Base-by-base conservation (phyloP, 768 basidiomycete species). In the Polyporus arcularius region DNA sequence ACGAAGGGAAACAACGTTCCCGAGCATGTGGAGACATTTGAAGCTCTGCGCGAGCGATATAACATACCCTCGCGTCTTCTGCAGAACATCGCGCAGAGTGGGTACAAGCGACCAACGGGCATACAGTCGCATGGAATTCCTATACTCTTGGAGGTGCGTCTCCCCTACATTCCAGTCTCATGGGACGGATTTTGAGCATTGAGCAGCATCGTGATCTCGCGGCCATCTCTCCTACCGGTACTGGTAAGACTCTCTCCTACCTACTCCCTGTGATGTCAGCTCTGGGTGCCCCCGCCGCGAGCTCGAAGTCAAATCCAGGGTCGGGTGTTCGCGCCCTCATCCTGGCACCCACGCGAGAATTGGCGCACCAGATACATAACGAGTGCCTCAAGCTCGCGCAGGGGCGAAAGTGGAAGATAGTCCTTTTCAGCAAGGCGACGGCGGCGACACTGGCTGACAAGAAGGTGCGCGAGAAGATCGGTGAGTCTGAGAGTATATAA, bases 211-310 rank as follows among this genome's bases (percentile, higher is more conserved):
- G 92, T 58, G 96, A 99, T 74, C 80, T 97, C 26, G 88, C 92
- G 55, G 96, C 96, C 31, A 90, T 98, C 18, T 97, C 97, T 0
- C 97, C 97, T 0, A 99, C 97, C 5, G 97, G 97, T 52, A 96
- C 93, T 10, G 97, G 97, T 61, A 99, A 99, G 78, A 99, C 97
- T 0, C 80, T 98, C 6, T 85, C 95, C 0, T 99, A 98, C 74
- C 80, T 97, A 14, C 75, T 97, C 15, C 96, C 97, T 0, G 79
- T 94, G 26, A 82, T 98, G 60, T 77, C 85, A 11, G 73, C 78
- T 16, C 75, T 94, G 6, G 75, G 75, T 14, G 72, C 79, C 4
- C 92, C 92, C 6, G 71, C 79, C 9, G 76, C 85, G 32, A 81
- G 78, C 57, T 70, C 77, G 40, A 80, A 81, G 55, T 63, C 65